Evolutionary conservation across 1,284 basidiomycete genomes (phyloP).

Genomic region (Boletus albobrunnescens): DNA sequence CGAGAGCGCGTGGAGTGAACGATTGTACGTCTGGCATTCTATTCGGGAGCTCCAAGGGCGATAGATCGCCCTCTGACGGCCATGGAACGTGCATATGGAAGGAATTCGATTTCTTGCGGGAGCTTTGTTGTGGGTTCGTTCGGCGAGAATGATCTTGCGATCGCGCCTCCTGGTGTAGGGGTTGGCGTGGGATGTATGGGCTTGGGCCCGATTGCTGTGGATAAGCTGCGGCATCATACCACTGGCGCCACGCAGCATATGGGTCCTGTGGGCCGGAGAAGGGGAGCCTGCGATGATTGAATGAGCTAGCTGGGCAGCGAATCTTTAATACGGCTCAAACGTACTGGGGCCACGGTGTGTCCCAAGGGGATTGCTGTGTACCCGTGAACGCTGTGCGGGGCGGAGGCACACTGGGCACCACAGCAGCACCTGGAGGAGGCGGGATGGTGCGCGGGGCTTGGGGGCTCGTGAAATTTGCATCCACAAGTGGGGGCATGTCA

Average conservation of each 20-base stretch:
- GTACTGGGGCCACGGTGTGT: slow-evolving; percentile 16
- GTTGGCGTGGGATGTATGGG: slow-evolving; percentile 30
- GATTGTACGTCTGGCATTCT: slow-evolving; percentile 20
- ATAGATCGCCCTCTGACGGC: slow-evolving; percentile 27
- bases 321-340: neutral
- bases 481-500: slow-evolving; percentile 29
- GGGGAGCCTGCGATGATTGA: slow-evolving; percentile 1
- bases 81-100: slow-evolving; percentile 16
- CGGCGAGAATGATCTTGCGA: slow-evolving; percentile 12
- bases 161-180: slow-evolving; percentile 8
- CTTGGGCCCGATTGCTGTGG: slow-evolving; percentile 24
- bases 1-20: slow-evolving; percentile 19
- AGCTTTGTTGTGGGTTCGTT: neutral
- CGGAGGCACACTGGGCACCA: slow-evolving; percentile 12
- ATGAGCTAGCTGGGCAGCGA: slow-evolving; percentile 1
- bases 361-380: slow-evolving; percentile 16
- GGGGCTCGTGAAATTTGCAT: slow-evolving; percentile 10
- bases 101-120: slow-evolving; percentile 5
- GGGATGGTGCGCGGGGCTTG: slow-evolving; percentile 18
- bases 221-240: slow-evolving; percentile 5
- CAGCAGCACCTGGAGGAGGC: slow-evolving; percentile 23
- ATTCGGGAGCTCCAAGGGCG: slow-evolving; percentile 19
- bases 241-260: slow-evolving; percentile 5
- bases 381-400: slow-evolving; percentile 6
- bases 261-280: slow-evolving; percentile 20